A percentile compares a stretch with the other conserved stretches of the same genome.
Evolutionary conservation across 2,329 filamentous ascomycete genomes (phyloP).

Genomic region (Lachnellula willkommii): DNA sequence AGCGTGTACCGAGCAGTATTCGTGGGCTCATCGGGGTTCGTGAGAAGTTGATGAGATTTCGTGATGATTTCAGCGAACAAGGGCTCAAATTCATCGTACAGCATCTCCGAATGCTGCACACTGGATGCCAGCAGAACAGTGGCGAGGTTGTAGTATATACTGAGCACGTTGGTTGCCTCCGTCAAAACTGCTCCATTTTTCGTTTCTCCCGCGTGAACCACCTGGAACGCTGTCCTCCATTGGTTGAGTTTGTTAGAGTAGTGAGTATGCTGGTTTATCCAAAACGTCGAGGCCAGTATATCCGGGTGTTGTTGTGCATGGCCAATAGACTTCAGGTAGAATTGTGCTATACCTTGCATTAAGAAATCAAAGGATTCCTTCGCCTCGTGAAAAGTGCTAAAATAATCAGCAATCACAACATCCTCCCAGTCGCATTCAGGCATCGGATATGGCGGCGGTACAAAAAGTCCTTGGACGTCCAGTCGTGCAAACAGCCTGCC

Average conservation of each 20-base stretch:
- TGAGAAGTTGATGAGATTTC: slow-evolving; percentile 26
- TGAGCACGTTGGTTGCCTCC: slow-evolving; percentile 27
- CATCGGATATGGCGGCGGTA: slow-evolving; percentile 29
- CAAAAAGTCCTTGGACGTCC: slow-evolving; percentile 29
- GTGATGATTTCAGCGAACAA: slow-evolving; percentile 29
- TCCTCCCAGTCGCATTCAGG: slow-evolving; percentile 29
- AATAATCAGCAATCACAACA: slow-evolving; percentile 24
- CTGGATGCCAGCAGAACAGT: slow-evolving; percentile 29
- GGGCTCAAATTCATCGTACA: slow-evolving; percentile 28
- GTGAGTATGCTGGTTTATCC: slow-evolving; percentile 26
- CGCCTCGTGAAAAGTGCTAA: slow-evolving; percentile 27
- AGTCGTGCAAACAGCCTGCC: slow-evolving; percentile 30
- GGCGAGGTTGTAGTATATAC: slow-evolving; percentile 30
- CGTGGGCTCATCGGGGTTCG: slow-evolving; percentile 26
- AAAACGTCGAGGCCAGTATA: slow-evolving; percentile 21
- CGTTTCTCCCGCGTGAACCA: slow-evolving; percentile 22
- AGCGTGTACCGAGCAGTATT: slow-evolving; percentile 30
- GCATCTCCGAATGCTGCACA: slow-evolving; percentile 26
- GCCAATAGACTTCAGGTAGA: slow-evolving; percentile 27
- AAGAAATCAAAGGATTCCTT: slow-evolving; percentile 29
- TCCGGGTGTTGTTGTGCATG: slow-evolving; percentile 26
- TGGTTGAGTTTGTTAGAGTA: slow-evolving; percentile 27
- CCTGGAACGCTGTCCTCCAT: slow-evolving; percentile 28
- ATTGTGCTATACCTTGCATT: slow-evolving; percentile 30
- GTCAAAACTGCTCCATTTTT: slow-evolving; percentile 20